Conservation (phyloP, 768 basidiomycete genomes). For the Mycena floridula region DNA sequence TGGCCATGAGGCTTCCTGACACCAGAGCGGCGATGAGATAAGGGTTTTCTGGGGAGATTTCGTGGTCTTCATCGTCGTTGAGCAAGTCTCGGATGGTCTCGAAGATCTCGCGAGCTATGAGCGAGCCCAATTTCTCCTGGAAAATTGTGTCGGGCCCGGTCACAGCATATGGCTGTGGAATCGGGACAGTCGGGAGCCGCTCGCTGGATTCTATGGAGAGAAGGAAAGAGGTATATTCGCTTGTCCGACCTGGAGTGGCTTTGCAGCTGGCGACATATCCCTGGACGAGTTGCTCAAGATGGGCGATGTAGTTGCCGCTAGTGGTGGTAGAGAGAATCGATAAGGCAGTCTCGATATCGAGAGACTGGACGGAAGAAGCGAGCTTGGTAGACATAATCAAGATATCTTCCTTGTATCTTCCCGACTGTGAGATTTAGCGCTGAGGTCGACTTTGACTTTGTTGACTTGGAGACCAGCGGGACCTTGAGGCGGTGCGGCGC, state of each 20-base stretch:
- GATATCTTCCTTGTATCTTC: no score
- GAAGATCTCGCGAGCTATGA: neutral
- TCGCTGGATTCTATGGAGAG: neutral
- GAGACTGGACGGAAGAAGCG: no score
- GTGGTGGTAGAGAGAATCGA: no score
- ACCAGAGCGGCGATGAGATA: neutral
- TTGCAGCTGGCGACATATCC: neutral
- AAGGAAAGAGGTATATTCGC: neutral
- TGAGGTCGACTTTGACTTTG: no score
- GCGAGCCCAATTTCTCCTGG: neutral
- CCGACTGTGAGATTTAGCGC: no score
- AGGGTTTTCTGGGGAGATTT: neutral
- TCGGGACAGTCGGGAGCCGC: neutral
- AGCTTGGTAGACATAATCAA: no score
- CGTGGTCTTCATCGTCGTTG: neutral
- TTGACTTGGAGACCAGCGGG: no score
- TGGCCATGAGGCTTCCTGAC: neutral
- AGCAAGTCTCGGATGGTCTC: neutral
- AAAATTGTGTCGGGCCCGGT: neutral
- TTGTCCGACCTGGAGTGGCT: neutral
- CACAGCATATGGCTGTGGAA: neutral
- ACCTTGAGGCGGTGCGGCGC: no score
- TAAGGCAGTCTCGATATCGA: no score
- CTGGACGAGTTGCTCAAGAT: neutral
- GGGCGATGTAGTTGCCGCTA: no score